Conservation (phyloP, 169 alveolate genomes). For the Eimeria mitis region DNA sequence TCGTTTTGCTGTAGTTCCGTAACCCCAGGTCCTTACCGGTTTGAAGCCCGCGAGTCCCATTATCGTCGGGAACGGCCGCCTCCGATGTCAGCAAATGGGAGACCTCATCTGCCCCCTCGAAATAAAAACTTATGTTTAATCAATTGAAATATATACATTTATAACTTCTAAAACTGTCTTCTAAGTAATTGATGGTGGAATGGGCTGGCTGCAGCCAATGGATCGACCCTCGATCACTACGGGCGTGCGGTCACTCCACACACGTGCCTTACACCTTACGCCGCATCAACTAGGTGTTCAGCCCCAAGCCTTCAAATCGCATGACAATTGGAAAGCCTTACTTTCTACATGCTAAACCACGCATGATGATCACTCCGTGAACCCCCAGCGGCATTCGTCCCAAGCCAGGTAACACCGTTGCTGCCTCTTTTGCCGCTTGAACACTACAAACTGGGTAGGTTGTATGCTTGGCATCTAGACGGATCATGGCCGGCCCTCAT, state of each 20-base stretch:
- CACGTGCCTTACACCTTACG: background rate
- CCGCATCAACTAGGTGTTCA: background rate
- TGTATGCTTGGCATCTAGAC: background rate
- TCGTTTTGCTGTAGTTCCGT: background rate
- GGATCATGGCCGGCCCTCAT: background rate
- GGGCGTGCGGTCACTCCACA: constrained; percentile 23
- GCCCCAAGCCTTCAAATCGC: background rate
- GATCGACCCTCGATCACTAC: background rate
- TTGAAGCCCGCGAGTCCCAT: background rate
- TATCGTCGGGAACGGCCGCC: background rate
- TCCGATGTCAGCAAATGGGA: background rate
- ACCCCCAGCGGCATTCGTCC: background rate
- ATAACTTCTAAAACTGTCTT: background rate
- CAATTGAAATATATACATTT: background rate
- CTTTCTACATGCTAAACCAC: background rate
- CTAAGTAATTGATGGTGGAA: background rate
- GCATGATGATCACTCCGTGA: background rate
- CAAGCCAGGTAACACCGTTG: background rate
- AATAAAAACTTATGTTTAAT: background rate
- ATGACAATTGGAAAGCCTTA: background rate
- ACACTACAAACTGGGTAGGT: background rate
- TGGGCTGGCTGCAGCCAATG: background rate
- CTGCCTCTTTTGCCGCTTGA: background rate
- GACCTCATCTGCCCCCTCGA: background rate
- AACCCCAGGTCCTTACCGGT: background rate